Percentiles rank a stretch among this genome's conserved stretches.
phyloP scores from a whole-genome alignment of 2,329 filamentous ascomycete genomes.

The Cordyceps cateniannulata region DNA sequence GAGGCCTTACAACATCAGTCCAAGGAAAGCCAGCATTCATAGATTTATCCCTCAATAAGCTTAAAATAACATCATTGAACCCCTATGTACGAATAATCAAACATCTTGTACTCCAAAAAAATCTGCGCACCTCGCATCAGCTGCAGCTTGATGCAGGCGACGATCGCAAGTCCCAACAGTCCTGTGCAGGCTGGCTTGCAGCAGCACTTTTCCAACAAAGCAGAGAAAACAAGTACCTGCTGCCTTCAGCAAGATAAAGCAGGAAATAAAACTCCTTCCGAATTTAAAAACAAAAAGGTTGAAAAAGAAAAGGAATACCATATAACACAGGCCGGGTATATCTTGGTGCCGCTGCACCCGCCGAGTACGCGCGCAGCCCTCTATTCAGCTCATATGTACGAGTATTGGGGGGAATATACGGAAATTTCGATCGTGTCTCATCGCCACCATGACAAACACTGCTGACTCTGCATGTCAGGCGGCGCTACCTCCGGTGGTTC shows the following conservation, averaged over 20 bases:
- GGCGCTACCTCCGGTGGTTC: conserved; percentile 25
- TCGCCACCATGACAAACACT: neutral
- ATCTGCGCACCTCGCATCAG: neutral
- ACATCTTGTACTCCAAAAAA: neutral
- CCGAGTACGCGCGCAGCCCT: neutral
- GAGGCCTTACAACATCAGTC: too few species aligned
- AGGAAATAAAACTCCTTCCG: neutral
- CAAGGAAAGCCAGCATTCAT: too few species aligned
- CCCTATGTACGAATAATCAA: neutral
- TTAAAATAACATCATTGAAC: neutral
- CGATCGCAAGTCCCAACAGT: neutral
- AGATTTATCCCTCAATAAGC: neutral
- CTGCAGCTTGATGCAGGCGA: neutral
- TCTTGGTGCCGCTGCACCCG: neutral
- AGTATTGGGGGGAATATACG: neutral
- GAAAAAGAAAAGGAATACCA: neutral
- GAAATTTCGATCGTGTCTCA: neutral
- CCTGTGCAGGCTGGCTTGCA: neutral
- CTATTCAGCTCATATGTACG: neutral
- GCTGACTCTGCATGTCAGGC: conserved; percentile 10
- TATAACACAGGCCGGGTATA: neutral
- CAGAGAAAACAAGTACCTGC: neutral
- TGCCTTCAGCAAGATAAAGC: neutral
- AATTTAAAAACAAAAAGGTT: too few species aligned
- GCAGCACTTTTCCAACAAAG: neutral